These are phyloP conservation scores for Rhodotorula glutinis DNA, from an alignment of 1,284 basidiomycete species.

Conservation along the genomic window DNA sequence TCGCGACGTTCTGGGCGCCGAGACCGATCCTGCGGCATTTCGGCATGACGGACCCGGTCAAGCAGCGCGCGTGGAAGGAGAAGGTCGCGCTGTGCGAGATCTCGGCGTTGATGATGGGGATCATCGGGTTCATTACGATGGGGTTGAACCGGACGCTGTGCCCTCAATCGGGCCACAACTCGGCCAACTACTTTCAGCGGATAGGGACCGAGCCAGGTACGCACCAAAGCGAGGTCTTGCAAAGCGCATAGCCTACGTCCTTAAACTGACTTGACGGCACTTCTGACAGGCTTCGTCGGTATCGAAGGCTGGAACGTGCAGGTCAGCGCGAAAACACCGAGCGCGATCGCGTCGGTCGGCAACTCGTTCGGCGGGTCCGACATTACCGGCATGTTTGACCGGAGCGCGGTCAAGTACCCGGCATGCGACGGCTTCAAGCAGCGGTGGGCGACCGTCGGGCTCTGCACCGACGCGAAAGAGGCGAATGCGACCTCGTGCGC, in stretches of 20 bases:
- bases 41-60: constrained; percentile 72
- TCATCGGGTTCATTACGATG: constrained; percentile 89
- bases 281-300: constrained; percentile 61
- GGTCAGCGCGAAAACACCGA: constrained; percentile 58
- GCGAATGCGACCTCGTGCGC: constrained; percentile 56
- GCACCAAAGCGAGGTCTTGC: not conserved
- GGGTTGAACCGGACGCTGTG: constrained; percentile 91
- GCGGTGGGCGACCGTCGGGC: constrained; percentile 67
- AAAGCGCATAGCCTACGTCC: too few relatives aligned
- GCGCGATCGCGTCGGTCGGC: constrained; percentile 58
- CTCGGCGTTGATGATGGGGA: constrained; percentile 70
- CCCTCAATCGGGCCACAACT: constrained; percentile 55
- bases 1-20: constrained; percentile 90
- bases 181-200: constrained; percentile 35
- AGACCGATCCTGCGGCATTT: constrained; percentile 66
- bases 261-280: too few relatives aligned
- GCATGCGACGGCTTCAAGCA: constrained; percentile 62
- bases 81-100: constrained; percentile 92
- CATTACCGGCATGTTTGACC: constrained; percentile 75
- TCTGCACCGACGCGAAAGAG: constrained; percentile 57
- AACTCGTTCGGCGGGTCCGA: constrained; percentile 69
- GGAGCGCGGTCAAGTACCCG: constrained; percentile 55
- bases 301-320: constrained; percentile 77
- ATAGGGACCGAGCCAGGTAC: constrained; percentile 36
- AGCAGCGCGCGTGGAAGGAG: constrained; percentile 93